Evolutionary conservation across 306 rosid species (phyloP).

Genomic region (Rosa multiflora): DNA sequence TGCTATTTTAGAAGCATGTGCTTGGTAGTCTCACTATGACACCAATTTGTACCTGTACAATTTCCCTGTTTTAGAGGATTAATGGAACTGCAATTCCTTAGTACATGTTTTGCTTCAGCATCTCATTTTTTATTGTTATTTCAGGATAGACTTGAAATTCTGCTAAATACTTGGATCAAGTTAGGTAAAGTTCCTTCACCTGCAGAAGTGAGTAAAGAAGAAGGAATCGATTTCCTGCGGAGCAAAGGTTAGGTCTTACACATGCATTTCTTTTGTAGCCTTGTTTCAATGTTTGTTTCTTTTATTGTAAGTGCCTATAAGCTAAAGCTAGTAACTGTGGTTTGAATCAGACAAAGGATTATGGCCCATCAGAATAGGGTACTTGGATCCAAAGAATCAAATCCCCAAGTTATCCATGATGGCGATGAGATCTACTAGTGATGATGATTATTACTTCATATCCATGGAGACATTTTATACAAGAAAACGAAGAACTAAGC

Average conservation of each 20-base stretch:
- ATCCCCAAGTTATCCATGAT: conserved; percentile 65
- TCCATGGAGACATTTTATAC: conserved; percentile 47
- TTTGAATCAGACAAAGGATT: conserved; percentile 50
- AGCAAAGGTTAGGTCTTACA: conserved; percentile 50
- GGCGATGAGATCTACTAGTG: conserved; percentile 49
- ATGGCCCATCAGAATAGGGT: conserved; percentile 86
- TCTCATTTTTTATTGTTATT: conserved; percentile 11
- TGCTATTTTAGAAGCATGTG: not conserved
- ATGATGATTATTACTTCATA: conserved; percentile 61
- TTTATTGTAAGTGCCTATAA: not conserved
- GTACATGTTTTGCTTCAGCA: not conserved
- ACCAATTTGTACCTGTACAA: not conserved
- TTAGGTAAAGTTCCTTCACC: conserved; percentile 70
- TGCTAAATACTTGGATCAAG: conserved; percentile 77
- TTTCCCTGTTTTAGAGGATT: not conserved
- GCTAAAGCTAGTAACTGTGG: conserved; percentile 22
- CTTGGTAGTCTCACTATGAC: too few species aligned
- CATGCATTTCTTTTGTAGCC: conserved; percentile 7
- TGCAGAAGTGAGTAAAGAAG: conserved; percentile 78
- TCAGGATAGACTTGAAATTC: conserved; percentile 93
- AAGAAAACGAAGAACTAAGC: conserved; percentile 40
- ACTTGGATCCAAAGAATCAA: conserved; percentile 54
- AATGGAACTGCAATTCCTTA: not conserved
- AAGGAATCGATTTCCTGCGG: conserved; percentile 66
- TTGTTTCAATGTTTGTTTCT: conserved; percentile 12